A percentile compares a stretch with the other conserved stretches of the same genome.
Evolutionary conservation across 2,329 filamentous ascomycete species (phyloP).

Genomic region (Thermothelomyces thermophilus): DNA sequence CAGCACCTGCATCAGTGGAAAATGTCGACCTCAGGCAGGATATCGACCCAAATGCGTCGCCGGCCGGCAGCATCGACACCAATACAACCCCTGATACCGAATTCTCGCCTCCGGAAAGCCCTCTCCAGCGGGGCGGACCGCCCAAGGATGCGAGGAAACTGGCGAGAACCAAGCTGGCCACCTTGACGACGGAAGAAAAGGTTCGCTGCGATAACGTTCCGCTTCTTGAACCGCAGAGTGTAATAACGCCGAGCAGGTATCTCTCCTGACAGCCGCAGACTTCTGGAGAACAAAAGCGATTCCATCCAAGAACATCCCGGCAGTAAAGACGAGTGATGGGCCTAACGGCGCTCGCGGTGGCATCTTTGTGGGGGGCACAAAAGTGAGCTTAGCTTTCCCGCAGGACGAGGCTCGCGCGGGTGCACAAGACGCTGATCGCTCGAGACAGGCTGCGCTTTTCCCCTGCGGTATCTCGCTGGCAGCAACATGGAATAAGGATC

Average conservation of each 20-base stretch:
- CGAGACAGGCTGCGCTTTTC: constrained; percentile 61
- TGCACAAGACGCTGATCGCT: constrained; percentile 8
- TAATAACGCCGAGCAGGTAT: constrained; percentile 38
- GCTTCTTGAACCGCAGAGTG: background rate
- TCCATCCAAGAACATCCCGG: constrained; percentile 55
- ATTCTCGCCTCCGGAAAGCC: constrained; percentile 41
- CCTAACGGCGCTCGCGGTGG: constrained; percentile 64
- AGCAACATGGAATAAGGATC: constrained; percentile 68
- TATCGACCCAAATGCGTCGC: constrained; percentile 33
- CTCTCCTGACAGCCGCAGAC: constrained; percentile 54
- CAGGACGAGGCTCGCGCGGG: background rate
- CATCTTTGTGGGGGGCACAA: constrained; percentile 61
- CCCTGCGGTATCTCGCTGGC: constrained; percentile 74
- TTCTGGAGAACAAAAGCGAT: constrained; percentile 65
- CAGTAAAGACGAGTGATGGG: constrained; percentile 61
- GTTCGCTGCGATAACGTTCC: constrained; percentile 27
- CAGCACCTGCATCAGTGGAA: constrained; percentile 24
- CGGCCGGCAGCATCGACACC: constrained; percentile 31
- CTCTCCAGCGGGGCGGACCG: constrained; percentile 30
- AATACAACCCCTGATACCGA: constrained; percentile 46
- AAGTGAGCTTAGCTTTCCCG: constrained; percentile 33
- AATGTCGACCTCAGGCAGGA: constrained; percentile 28
- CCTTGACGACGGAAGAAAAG: constrained; percentile 53
- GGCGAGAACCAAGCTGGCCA: constrained; percentile 44
- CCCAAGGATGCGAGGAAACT: constrained; percentile 35